Conservation (phyloP, 345 rosid genomes). For the rapeseed (Brassica napus) region DNA sequence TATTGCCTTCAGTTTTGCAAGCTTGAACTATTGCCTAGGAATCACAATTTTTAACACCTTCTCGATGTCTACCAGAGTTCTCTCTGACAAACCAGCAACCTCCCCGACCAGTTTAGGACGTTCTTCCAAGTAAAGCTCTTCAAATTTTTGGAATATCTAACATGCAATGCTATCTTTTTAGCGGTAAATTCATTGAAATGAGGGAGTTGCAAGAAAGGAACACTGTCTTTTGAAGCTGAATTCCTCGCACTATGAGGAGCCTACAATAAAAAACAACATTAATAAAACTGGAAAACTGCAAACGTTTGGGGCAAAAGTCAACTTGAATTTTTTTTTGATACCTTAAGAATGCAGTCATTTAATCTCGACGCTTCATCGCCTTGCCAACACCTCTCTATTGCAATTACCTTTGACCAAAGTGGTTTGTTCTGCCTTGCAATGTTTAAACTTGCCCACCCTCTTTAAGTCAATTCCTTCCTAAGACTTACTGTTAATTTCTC, state of each 20-base stretch:
- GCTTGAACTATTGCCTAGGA: constrained; percentile 54
- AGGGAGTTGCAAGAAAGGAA: constrained; percentile 89
- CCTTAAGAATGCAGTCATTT: no score
- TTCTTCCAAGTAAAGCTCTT: constrained; percentile 59
- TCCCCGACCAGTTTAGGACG: constrained; percentile 71
- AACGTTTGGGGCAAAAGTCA: no score
- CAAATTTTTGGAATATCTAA: constrained; percentile 68
- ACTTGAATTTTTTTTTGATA: no score
- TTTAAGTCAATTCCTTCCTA: no score
- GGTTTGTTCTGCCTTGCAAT: no score
- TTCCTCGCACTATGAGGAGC: constrained; percentile 81
- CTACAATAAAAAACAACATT: constrained; percentile 41
- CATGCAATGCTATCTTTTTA: constrained; percentile 57
- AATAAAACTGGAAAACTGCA: neutral
- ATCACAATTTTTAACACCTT: constrained; percentile 85
- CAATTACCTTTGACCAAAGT: no score
- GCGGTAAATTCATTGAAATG: constrained; percentile 64
- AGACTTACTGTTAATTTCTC: no score
- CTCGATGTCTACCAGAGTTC: constrained; percentile 64
- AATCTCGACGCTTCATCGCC: no score
- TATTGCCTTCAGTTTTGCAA: constrained; percentile 88
- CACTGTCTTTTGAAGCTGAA: constrained; percentile 47
- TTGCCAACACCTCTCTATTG: no score
- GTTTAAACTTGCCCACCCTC: no score
- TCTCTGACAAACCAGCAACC: constrained; percentile 64